These are phyloP conservation scores for Ailanthus altissimus DNA, from an alignment of 345 rosid genomes.

Conservation along the genomic window DNA sequence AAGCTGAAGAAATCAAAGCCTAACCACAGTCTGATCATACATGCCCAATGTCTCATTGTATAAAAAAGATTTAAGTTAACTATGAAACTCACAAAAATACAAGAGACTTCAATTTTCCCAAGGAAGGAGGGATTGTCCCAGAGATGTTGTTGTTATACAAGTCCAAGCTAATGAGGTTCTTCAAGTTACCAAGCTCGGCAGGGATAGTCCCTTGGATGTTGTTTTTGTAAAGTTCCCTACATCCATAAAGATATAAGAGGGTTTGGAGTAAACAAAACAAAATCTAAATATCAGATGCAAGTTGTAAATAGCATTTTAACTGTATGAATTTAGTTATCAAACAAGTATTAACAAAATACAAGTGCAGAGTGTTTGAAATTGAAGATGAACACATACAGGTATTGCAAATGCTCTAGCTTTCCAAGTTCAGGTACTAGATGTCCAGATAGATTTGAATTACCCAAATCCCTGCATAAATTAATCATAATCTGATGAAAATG, in stretches of 20 bases:
- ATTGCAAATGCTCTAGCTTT: constrained; percentile 85
- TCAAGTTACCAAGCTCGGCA: constrained; percentile 76
- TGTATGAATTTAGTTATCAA: not conserved
- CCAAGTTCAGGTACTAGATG: constrained; percentile 87
- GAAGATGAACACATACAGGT: constrained; percentile 59
- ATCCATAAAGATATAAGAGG: constrained; percentile 20
- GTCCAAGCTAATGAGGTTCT: constrained; percentile 94
- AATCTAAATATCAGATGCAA: not conserved
- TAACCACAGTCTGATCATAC: not conserved
- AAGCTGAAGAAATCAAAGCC: not conserved
- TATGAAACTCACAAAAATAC: constrained; percentile 77
- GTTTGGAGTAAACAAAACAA: not conserved
- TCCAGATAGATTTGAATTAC: constrained; percentile 87
- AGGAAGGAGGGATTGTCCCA: constrained; percentile 70
- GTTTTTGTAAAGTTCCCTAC: constrained; percentile 94
- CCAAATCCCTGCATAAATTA: constrained; percentile 76
- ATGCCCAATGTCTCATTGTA: too few species aligned
- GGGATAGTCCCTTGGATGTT: constrained; percentile 84
- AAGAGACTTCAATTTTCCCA: constrained; percentile 84
- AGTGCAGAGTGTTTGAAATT: not conserved
- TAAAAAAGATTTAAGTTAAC: not conserved
- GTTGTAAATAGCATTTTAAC: not conserved
- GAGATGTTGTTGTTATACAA: constrained; percentile 88
- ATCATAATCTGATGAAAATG: not conserved
- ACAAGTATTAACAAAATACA: not conserved